Evolutionary conservation across 371 early-diverging fungal genomes (phyloP).

Genomic region (Lichtheimia hyalospora): DNA sequence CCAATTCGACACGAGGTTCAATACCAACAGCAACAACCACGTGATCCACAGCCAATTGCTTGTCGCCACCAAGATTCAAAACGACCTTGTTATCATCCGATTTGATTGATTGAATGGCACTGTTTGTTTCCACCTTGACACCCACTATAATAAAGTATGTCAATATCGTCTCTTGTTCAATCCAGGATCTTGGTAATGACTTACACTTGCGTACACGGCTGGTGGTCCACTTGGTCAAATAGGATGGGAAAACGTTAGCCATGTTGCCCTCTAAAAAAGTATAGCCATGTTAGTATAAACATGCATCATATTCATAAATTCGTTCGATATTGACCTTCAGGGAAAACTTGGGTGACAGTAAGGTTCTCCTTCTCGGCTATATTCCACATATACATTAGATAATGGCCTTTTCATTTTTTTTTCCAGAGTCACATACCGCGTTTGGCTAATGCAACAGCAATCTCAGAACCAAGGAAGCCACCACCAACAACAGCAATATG

Average conservation of each 20-base stretch:
- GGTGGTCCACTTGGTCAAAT: slow-evolving; percentile 74
- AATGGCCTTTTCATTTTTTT: not conserved
- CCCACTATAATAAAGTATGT: slow-evolving; percentile 41
- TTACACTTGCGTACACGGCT: slow-evolving; percentile 52
- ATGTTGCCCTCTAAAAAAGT: slow-evolving; percentile 59
- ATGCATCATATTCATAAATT: not conserved
- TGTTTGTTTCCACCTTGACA: slow-evolving; percentile 57
- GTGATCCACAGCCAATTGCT: slow-evolving; percentile 58
- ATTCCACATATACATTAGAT: not conserved
- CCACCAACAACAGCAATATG: slow-evolving; percentile 73
- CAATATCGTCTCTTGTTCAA: not conserved
- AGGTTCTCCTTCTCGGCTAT: slow-evolving; percentile 48
- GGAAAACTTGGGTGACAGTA: slow-evolving; percentile 72
- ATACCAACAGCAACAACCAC: slow-evolving; percentile 76
- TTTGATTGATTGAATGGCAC: slow-evolving; percentile 43
- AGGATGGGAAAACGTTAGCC: slow-evolving; percentile 71
- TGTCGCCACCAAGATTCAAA: slow-evolving; percentile 49
- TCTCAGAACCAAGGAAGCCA: slow-evolving; percentile 77
- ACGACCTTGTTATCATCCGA: slow-evolving; percentile 47
- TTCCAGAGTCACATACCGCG: slow-evolving; percentile 37
- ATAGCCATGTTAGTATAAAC: not conserved
- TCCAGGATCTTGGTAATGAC: slow-evolving; percentile 5
- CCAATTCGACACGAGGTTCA: slow-evolving; percentile 68
- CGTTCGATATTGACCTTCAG: slow-evolving; percentile 46
- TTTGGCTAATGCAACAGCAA: slow-evolving; percentile 68